Conservation (phyloP, 129 eudicot species). For the Escallonia rubra region DNA sequence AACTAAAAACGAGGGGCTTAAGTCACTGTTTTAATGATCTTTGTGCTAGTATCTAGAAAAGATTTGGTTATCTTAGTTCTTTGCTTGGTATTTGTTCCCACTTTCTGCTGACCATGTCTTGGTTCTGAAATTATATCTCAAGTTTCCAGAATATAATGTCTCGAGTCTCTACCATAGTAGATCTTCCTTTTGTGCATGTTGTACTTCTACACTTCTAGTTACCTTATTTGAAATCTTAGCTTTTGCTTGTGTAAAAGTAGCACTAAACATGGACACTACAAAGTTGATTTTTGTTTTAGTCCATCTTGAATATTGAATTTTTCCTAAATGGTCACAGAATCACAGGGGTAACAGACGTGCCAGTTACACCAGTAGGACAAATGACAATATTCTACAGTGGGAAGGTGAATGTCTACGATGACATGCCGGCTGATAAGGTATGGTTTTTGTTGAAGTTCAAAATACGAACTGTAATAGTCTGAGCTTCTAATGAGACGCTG, state of each 20-base stretch:
- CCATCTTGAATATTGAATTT: slow-evolving; percentile 12
- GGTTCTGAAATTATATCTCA: too few relatives aligned
- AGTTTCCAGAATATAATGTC: too few relatives aligned
- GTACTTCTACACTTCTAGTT: neutral
- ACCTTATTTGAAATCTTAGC: neutral
- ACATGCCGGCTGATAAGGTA: slow-evolving; percentile 74
- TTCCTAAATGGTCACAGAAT: slow-evolving; percentile 41
- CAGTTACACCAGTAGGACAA: slow-evolving; percentile 30
- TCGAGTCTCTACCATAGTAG: neutral
- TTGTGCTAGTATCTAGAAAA: too few relatives aligned
- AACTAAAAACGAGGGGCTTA: too few relatives aligned
- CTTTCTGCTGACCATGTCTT: too few relatives aligned
- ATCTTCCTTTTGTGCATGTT: neutral
- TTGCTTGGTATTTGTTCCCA: too few relatives aligned
- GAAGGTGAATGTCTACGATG: slow-evolving; percentile 80
- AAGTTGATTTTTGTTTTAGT: slow-evolving; percentile 7
- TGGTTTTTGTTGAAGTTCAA: neutral
- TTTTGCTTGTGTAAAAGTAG: neutral
- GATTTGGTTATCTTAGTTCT: too few relatives aligned
- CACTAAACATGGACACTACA: neutral
- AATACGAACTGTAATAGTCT: neutral
- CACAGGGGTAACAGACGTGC: slow-evolving; percentile 33
- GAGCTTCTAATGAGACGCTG: slow-evolving; percentile 16
- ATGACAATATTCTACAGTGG: slow-evolving; percentile 87
- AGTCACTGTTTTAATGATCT: too few relatives aligned